A percentile compares a stretch with the other conserved stretches of the same genome.
Evolutionary conservation across 2,329 filamentous ascomycete genomes (phyloP).

Genomic region (Hypomyces perniciosus): DNA sequence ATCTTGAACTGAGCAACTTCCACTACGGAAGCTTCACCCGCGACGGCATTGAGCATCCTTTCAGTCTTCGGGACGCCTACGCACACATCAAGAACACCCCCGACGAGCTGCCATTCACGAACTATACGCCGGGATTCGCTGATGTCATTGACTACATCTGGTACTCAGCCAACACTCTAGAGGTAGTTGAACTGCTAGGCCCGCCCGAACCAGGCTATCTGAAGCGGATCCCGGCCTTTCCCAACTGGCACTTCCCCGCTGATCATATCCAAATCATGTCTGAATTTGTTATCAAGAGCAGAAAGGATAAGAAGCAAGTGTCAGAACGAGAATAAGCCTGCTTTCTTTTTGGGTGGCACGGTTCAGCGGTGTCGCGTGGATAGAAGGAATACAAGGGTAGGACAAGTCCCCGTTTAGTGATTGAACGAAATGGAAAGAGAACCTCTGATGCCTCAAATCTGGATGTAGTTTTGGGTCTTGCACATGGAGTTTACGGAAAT

Average conservation of each 20-base stretch:
- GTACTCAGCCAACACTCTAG: constrained; percentile 87
- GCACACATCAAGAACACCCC: constrained; percentile 72
- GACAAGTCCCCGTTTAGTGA: constrained; percentile 9
- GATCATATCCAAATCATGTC: constrained; percentile 88
- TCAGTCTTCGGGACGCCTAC: constrained; percentile 89
- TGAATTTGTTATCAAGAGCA: constrained; percentile 81
- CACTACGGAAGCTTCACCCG: constrained; percentile 91
- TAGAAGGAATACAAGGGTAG: constrained; percentile 18
- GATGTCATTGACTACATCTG: constrained; percentile 96
- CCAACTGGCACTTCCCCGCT: constrained; percentile 89
- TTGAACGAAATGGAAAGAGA: constrained; percentile 10
- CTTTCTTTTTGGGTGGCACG: constrained; percentile 22
- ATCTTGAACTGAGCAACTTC: constrained; percentile 71
- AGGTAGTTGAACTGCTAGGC: constrained; percentile 77
- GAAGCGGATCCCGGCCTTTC: constrained; percentile 82
- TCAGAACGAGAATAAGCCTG: constrained; percentile 47
- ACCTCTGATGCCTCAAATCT: constrained; percentile 24
- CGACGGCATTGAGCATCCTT: constrained; percentile 89
- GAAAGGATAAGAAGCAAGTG: constrained; percentile 71
- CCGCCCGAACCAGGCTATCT: constrained; percentile 83
- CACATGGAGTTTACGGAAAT: constrained; percentile 33
- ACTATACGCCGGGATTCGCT: constrained; percentile 90
- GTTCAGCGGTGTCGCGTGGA: constrained; percentile 24
- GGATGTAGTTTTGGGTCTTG: constrained; percentile 37
- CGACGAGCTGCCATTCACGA: constrained; percentile 86